Conservation (phyloP, 2,329 filamentous ascomycete genomes). For the Aspergillus fischeri region DNA sequence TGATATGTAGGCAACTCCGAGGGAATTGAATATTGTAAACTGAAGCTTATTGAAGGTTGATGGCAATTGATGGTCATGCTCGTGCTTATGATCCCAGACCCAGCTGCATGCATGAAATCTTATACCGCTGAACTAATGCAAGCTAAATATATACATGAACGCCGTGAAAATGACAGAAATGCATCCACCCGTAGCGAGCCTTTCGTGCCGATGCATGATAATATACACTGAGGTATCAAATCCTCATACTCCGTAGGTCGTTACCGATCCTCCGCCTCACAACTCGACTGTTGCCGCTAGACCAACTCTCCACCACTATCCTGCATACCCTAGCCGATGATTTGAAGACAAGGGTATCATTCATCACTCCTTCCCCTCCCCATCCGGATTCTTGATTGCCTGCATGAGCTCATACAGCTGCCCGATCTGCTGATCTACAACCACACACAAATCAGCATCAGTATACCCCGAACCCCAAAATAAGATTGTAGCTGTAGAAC, state of each 20-base stretch:
- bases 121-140: background rate
- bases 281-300: background rate
- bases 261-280: background rate
- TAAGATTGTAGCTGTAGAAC: slow-evolving; percentile 27
- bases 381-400: slow-evolving; percentile 58
- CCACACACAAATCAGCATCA: slow-evolving; percentile 5
- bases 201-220: background rate
- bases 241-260: background rate
- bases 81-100: background rate
- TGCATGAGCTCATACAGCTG: slow-evolving; percentile 95
- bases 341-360: no score
- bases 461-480: background rate
- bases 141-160: background rate
- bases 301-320: background rate
- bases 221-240: background rate
- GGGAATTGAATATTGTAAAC: background rate
- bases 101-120: background rate
- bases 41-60: background rate
- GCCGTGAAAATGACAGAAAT: background rate
- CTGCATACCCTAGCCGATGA: background rate
- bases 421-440: slow-evolving; percentile 79
- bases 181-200: background rate
- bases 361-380: slow-evolving; percentile 20
- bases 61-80: background rate
- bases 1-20: background rate